Base-by-base conservation (phyloP, 2,329 filamentous ascomycete species). In the Ophiocordyceps polyrhachis-furcata region DNA sequence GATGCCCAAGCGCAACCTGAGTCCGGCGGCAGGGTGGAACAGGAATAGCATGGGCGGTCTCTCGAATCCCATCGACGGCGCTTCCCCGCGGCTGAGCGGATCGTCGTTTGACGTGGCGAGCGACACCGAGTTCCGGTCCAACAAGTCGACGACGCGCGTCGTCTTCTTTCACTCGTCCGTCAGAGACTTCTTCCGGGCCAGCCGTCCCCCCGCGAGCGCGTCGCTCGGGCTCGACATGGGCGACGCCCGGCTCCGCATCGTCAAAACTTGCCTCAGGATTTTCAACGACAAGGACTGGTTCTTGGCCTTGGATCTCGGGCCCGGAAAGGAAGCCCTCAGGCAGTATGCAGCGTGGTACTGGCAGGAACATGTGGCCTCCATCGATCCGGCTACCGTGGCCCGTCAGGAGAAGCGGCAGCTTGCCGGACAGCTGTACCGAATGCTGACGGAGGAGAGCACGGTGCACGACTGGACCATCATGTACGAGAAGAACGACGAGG, bases 311-410 rank as follows among this genome's bases (percentile, higher is more conserved):
- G 50, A 58, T 0, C 50, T 62, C 1, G 53, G 55, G 0, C 44
- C 49, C 15, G 56, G 58, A 0, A 53, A 52, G 2, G 50, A 58
- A 7, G 53, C 60, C 0, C 58, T 62, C 19, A 60, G 54, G 46
- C 59, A 63, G 41, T 66, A 66, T 32, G 62, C 64, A 0, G 63
- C 63, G 0, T 65, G 64, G 64, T 67, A 67, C 46, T 66, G 64
- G 64, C 64, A 64, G 43, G 63, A 67, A 32, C 64, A 67, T 48
- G 45, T 65, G 13, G 56, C 56, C 0, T 56, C 55, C 0, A 51
- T 66, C 14, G 58, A 65, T 37, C 56, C 56, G 1, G 42, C 47
- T 0, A 48, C 48, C 0, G 50, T 64, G 0, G 48, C 55, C 0
- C 45, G 43, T 0, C 44, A 51, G 0, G 55, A 63, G 40, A 66